These are phyloP conservation scores for Saccharum spontaneum DNA, from an alignment of 176 grass and related monocot genomes.

Conservation along the genomic window DNA sequence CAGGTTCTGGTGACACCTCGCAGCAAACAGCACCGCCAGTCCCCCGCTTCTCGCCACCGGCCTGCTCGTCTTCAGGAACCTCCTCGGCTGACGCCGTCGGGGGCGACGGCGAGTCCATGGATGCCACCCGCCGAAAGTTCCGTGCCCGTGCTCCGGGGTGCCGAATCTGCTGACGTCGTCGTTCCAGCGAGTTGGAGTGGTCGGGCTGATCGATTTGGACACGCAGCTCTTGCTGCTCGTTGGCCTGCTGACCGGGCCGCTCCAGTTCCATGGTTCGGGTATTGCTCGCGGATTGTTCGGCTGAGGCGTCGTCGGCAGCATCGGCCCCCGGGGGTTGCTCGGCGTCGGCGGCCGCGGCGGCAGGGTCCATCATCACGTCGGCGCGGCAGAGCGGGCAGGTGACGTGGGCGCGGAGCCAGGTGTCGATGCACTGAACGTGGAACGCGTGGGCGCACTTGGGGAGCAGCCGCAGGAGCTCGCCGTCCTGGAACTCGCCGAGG, in stretches of 20 bases:
- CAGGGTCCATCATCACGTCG: constrained; percentile 27
- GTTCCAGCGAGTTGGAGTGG: background rate
- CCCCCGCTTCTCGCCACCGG: constrained; percentile 12
- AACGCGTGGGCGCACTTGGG: constrained; percentile 89
- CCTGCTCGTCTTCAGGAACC: background rate
- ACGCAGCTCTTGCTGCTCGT: constrained; percentile 14
- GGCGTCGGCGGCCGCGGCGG: background rate
- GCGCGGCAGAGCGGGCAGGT: constrained; percentile 89
- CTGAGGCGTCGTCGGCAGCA: background rate
- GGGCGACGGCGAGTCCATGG: constrained; percentile 42
- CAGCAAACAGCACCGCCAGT: background rate
- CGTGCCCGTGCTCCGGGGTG: background rate
- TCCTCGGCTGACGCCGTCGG: background rate
- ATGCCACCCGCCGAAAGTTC: constrained; percentile 32
- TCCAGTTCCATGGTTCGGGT: background rate
- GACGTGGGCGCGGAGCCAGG: constrained; percentile 84
- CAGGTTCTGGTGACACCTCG: constrained; percentile 16
- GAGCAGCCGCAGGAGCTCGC: constrained; percentile 86
- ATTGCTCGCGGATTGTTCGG: background rate
- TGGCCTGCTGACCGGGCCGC: background rate
- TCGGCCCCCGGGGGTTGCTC: background rate
- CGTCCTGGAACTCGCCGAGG: constrained; percentile 76
- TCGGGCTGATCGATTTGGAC: background rate
- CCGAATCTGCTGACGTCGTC: background rate
- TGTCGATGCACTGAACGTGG: constrained; percentile 79